These are phyloP conservation scores for Hortaea werneckii DNA, from an alignment of 2,329 filamentous ascomycete genomes.

Conservation along the genomic window DNA sequence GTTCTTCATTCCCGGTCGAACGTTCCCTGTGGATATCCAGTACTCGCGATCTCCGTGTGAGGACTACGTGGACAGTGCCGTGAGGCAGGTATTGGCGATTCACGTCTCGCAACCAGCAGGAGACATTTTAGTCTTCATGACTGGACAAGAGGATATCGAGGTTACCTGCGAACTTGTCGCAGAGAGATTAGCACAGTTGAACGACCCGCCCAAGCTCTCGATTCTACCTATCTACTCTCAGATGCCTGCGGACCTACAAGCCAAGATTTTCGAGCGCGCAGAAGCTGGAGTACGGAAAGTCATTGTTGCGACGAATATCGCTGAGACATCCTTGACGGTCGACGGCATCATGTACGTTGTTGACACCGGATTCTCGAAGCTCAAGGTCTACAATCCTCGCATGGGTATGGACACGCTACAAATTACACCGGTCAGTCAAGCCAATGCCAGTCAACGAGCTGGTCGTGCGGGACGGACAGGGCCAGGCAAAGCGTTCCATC, in stretches of 20 bases:
- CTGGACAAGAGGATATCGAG: slow-evolving; percentile 96
- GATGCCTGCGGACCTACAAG: slow-evolving; percentile 95
- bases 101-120: slow-evolving; percentile 89
- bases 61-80: slow-evolving; percentile 93
- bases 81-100: slow-evolving; percentile 90
- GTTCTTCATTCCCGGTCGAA: slow-evolving; percentile 90
- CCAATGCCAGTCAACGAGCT: slow-evolving; percentile 86
- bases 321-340: slow-evolving; percentile 93
- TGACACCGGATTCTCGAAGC: slow-evolving; percentile 88
- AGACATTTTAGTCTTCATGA: slow-evolving; percentile 98
- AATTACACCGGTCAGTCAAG: slow-evolving; percentile 94
- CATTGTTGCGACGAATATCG: slow-evolving; percentile 97
- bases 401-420: slow-evolving; percentile 99
- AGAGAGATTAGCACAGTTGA: slow-evolving; percentile 76
- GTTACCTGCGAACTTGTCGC: slow-evolving; percentile 88
- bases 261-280: slow-evolving; percentile 93
- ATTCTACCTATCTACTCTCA: slow-evolving; percentile 98
- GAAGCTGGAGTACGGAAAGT: slow-evolving; percentile 87
- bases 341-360: slow-evolving; percentile 99
- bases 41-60: slow-evolving; percentile 91
- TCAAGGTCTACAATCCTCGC: slow-evolving; percentile 96
- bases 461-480: slow-evolving; percentile 90
- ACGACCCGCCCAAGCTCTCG: slow-evolving; percentile 87
- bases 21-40: slow-evolving; percentile 94
- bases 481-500: slow-evolving; percentile 85